Base-by-base conservation (phyloP, 1,139 yeast species). In the Geotrichum australiense region DNA sequence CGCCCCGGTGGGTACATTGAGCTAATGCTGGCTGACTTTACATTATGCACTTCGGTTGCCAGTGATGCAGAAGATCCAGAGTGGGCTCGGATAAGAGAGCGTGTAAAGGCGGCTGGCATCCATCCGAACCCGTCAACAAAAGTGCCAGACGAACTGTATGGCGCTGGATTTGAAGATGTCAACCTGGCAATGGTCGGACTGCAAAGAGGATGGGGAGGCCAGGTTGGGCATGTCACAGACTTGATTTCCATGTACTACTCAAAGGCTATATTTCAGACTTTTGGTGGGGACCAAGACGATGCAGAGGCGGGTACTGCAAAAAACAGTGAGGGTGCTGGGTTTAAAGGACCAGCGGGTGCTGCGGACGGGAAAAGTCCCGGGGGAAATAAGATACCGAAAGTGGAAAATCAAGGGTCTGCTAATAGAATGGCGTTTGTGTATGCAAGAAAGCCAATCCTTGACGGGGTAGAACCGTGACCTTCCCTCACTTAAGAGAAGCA, bases 1-100 rank as follows among this genome's bases (percentile, higher is more conserved):
- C 62, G 64, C 43, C 69, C 69, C 1, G 64, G 64, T 11, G 74
- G 73, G 1, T 61, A 56, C 35, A 50, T 68, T 2, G 65, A 63
- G 39, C 35, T 65, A 12, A 49, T 60, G n/a, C 41, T 62, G 19
- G 51, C 56, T 43, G 68, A 65, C 40, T 57, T 54, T 35, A 51
- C 52, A 4, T 35, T 56, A 5, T n/a, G n/a, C n/a, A n/a, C n/a
- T n/a, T n/a, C n/a, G n/a, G 37, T 64, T 4, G 55, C 52, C 37
- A 49, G 33, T 4, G 54, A 49, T 4, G 40, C 37, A 3, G 48
- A 46, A 8, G 56, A 51, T 31, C 43, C 47, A 22, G 56, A 61
- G 52, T 58, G 61, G 52, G 36, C 45, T 1, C 49, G 49, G 35
- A 41, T 62, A n/a, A 49, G 50, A 37, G 50, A 51, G 3, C 46